Percentiles rank a stretch among this genome's conserved stretches.
Conservation (phyloP, 129 eudicot species). For the Saussurea involucrata region DNA sequence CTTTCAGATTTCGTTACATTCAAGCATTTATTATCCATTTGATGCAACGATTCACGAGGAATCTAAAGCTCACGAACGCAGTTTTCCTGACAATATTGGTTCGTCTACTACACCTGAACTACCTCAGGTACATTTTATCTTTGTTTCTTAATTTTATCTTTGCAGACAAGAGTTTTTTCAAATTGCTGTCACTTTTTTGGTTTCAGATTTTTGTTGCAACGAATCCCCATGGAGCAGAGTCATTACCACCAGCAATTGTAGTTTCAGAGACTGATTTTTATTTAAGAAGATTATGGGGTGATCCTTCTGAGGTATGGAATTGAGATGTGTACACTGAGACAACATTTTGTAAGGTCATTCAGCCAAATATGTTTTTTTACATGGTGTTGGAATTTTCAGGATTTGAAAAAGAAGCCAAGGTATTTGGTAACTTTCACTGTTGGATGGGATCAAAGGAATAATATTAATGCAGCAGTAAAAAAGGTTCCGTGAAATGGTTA, state of each 20-base stretch:
- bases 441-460: conserved; percentile 43
- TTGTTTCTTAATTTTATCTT: no score
- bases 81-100: conserved; percentile 83
- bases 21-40: conserved; percentile 39
- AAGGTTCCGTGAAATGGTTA: conserved; percentile 30
- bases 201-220: conserved; percentile 75
- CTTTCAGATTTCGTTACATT: conserved; percentile 56
- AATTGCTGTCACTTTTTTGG: conserved; percentile 1
- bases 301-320: conserved; percentile 73
- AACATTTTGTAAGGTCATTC: neutral
- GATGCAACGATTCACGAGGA: conserved; percentile 31
- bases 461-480: conserved; percentile 47
- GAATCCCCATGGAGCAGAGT: conserved; percentile 91
- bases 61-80: conserved; percentile 26
- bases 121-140: conserved; percentile 53
- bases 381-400: conserved; percentile 28
- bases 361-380: neutral
- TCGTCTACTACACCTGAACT: conserved; percentile 56
- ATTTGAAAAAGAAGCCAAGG: conserved; percentile 35
- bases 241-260: conserved; percentile 91
- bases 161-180: neutral
- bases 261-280: conserved; percentile 81
- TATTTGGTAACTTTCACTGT: conserved; percentile 56
- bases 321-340: neutral
- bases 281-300: no score